A percentile compares a stretch with the other conserved stretches of the same genome.
phyloP scores from a whole-genome alignment of 352 stramenopile genomes.

The Halophytophthora polymorphica region DNA sequence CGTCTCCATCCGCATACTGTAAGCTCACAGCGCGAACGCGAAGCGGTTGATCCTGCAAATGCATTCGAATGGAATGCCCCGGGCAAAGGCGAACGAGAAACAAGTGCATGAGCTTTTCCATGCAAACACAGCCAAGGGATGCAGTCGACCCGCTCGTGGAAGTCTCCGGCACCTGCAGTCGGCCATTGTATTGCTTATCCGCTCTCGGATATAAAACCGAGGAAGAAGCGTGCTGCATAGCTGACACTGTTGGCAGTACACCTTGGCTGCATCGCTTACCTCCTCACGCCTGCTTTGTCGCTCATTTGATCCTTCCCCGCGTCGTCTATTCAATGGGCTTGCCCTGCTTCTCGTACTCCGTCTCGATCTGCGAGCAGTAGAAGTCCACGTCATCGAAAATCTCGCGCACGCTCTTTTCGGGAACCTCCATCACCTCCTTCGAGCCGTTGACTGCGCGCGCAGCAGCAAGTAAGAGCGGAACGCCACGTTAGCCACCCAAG shows the following conservation, averaged over 20 bases:
- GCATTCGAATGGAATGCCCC: slow-evolving; percentile 10
- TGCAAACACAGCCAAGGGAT: no score
- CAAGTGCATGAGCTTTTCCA: no score
- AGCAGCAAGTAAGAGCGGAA: slow-evolving; percentile 3
- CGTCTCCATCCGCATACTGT: slow-evolving; percentile 3
- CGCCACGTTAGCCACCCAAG: background rate
- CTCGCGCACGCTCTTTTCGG: slow-evolving; percentile 71
- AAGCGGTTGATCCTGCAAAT: slow-evolving; percentile 1
- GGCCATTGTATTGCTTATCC: background rate
- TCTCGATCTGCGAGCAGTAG: slow-evolving; percentile 84
- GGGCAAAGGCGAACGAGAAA: no score
- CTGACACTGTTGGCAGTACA: background rate
- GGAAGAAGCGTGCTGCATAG: background rate
- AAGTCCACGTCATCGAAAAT: slow-evolving; percentile 86
- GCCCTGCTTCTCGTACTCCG: slow-evolving; percentile 78
- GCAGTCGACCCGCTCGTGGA: background rate
- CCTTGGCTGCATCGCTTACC: no score
- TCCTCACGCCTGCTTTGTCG: background rate
- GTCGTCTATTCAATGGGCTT: slow-evolving; percentile 78
- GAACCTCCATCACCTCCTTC: slow-evolving; percentile 67
- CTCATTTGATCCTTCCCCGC: no score
- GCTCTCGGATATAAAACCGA: no score
- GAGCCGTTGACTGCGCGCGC: slow-evolving; percentile 61
- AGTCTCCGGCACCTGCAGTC: background rate
- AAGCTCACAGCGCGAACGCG: no score